These are phyloP conservation scores for Ceratobasidium papillatum DNA, from an alignment of 1,284 basidiomycete species.

Conservation along the genomic window DNA sequence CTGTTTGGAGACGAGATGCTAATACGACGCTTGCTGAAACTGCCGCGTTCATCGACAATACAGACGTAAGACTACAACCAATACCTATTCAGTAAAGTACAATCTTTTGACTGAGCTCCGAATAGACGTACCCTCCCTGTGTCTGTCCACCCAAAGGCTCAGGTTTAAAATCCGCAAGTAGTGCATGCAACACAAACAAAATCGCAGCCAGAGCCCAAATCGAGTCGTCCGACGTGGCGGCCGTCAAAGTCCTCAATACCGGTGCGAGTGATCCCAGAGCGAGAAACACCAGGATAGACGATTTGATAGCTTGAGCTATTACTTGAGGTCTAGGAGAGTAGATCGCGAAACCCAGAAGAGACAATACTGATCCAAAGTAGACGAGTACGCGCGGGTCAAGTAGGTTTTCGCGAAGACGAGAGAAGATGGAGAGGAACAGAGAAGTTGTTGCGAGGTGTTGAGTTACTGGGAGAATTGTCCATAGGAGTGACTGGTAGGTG, in stretches of 20 bases:
- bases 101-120: conserved; percentile 43
- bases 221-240: conserved; percentile 94
- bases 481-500: conserved; percentile 75
- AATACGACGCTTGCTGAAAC: conserved; percentile 94
- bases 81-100: conserved; percentile 46
- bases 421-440: conserved; percentile 83
- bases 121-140: conserved; percentile 55
- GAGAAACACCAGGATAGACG: conserved; percentile 83
- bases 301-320: conserved; percentile 36
- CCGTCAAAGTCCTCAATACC: conserved; percentile 89
- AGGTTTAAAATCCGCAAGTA: conserved; percentile 72
- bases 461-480: conserved; percentile 80
- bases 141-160: conserved; percentile 47
- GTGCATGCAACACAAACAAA: conserved; percentile 69
- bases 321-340: conserved; percentile 56
- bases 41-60: conserved; percentile 93
- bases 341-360: conserved; percentile 65
- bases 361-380: conserved; percentile 69
- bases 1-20: conserved; percentile 85
- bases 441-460: conserved; percentile 85
- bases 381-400: conserved; percentile 76
- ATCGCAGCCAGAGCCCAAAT: conserved; percentile 90
- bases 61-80: conserved; percentile 76
- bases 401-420: conserved; percentile 68
- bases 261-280: conserved; percentile 90